Conservation (phyloP, 768 basidiomycete species). For the Suillus plorans region DNA sequence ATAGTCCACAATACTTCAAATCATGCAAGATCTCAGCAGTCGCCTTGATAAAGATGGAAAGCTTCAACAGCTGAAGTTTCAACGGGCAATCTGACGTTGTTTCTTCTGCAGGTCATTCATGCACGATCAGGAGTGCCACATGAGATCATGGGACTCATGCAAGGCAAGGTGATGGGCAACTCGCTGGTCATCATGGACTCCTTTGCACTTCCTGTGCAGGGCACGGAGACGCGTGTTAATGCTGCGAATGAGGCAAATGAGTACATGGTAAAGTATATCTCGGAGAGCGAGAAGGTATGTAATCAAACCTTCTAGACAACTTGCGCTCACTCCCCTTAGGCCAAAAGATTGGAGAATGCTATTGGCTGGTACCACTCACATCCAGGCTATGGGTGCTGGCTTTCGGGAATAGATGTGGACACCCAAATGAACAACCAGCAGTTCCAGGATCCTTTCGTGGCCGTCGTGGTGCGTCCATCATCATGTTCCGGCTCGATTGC, state of each 20-base stretch:
- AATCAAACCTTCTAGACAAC: conserved; percentile 2
- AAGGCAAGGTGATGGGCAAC: conserved; percentile 86
- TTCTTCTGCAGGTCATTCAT: conserved; percentile 80
- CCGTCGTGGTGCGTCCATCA: conserved; percentile 75
- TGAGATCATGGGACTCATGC: conserved; percentile 99
- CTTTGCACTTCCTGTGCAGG: conserved; percentile 95
- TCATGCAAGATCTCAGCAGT: conserved; percentile 94
- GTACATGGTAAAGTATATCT: conserved; percentile 95
- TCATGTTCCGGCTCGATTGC: not conserved
- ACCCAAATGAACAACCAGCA: conserved; percentile 96
- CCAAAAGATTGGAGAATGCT: conserved; percentile 79
- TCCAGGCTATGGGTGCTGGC: conserved; percentile 99
- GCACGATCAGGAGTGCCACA: conserved; percentile 96
- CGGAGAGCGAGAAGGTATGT: conserved; percentile 72
- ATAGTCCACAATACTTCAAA: conserved; percentile 79
- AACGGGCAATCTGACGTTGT: conserved; percentile 9
- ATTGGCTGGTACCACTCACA: conserved; percentile 99
- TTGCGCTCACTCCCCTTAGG: conserved; percentile 41
- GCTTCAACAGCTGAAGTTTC: conserved; percentile 7
- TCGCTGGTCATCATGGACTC: conserved; percentile 90
- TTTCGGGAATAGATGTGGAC: conserved; percentile 97
- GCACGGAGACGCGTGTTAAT: conserved; percentile 97
- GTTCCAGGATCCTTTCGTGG: conserved; percentile 95
- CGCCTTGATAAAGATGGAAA: conserved; percentile 92
- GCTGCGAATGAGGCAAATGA: conserved; percentile 95